These are phyloP conservation scores for Botrytis hyacinthi DNA, from an alignment of 2,329 filamentous ascomycete genomes.

Conservation along the genomic window DNA sequence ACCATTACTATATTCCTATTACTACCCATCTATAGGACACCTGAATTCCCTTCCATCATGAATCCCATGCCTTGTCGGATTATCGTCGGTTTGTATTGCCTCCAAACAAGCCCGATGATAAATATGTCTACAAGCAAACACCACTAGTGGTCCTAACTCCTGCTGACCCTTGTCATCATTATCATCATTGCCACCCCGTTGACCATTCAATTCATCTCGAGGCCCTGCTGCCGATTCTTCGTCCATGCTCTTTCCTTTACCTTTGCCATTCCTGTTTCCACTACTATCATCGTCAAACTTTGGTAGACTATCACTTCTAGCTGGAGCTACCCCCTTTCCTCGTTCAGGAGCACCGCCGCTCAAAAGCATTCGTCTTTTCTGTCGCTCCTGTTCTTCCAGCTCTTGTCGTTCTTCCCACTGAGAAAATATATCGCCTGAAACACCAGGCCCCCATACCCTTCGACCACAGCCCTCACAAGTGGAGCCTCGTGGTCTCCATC, in stretches of 20 bases:
- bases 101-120: constrained; percentile 70
- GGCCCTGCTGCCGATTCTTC: constrained; percentile 42
- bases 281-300: constrained; percentile 26
- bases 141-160: constrained; percentile 62
- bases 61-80: constrained; percentile 48
- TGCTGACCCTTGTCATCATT: constrained; percentile 45
- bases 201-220: constrained; percentile 39
- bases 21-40: constrained; percentile 44
- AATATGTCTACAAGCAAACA: constrained; percentile 68
- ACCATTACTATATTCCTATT: constrained; percentile 36
- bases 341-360: constrained; percentile 39
- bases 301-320: constrained; percentile 32
- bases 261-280: constrained; percentile 30
- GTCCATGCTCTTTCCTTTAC: constrained; percentile 38
- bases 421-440: constrained; percentile 73
- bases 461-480: constrained; percentile 83
- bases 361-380: constrained; percentile 38
- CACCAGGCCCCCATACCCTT: constrained; percentile 85
- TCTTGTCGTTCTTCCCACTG: constrained; percentile 70
- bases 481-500: constrained; percentile 85
- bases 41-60: constrained; percentile 46
- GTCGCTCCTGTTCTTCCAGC: constrained; percentile 45
- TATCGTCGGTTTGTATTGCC: constrained; percentile 57
- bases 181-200: constrained; percentile 30
- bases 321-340: constrained; percentile 44